A percentile compares a stretch with the other conserved stretches of the same genome.
Conservation (phyloP, 176 grass and related monocot genomes). For the Eremochloa ophiuroides region DNA sequence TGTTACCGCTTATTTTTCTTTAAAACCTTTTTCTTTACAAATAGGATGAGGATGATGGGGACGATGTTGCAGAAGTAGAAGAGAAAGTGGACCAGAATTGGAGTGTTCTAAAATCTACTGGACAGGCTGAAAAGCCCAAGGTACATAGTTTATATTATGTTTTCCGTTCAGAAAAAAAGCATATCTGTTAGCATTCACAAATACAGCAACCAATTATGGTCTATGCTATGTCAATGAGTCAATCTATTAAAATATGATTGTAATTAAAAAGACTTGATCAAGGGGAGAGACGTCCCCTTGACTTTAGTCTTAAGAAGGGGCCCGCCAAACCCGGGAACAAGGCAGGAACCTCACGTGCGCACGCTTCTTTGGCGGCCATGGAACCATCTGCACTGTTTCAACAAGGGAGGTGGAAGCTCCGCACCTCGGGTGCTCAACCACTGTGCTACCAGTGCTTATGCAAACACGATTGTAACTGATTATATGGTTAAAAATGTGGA, state of each 20-base stretch:
- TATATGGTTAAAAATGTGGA: slow-evolving; percentile 21
- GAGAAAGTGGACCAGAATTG: slow-evolving; percentile 61
- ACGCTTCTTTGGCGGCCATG: neutral
- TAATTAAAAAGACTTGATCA: neutral
- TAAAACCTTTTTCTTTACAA: slow-evolving; percentile 1
- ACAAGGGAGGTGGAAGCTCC: neutral
- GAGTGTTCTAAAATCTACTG: slow-evolving; percentile 71
- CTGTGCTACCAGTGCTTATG: neutral
- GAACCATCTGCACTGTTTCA: neutral
- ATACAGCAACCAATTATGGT: neutral
- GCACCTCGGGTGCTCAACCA: neutral
- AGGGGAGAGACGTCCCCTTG: neutral
- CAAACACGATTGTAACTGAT: neutral
- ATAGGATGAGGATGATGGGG: slow-evolving; percentile 47
- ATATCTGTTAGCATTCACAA: slow-evolving; percentile 19
- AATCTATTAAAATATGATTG: neutral
- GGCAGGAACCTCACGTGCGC: neutral
- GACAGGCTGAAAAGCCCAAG: slow-evolving; percentile 58
- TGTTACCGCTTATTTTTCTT: neutral
- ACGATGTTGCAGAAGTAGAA: slow-evolving; percentile 39
- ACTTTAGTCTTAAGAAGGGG: neutral
- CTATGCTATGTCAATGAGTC: neutral
- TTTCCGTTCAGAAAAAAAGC: slow-evolving; percentile 5
- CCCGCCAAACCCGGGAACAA: neutral
- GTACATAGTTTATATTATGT: slow-evolving; percentile 28